Conservation (phyloP, 305 asterid species). For the Plantago coronopus region DNA sequence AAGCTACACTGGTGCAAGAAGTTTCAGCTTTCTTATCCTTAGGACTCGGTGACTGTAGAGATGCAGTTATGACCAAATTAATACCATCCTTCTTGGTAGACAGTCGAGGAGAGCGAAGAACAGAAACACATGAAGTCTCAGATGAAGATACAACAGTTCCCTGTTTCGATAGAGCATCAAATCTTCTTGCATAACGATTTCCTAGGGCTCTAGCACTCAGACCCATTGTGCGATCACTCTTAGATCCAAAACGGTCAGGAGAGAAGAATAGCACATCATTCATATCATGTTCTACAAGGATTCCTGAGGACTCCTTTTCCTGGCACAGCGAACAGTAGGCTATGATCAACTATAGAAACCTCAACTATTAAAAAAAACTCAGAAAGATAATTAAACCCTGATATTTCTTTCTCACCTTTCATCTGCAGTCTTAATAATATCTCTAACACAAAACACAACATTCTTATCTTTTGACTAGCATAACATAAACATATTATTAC, state of each 20-base stretch:
- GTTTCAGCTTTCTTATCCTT: constrained; percentile 44
- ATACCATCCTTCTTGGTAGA: constrained; percentile 39
- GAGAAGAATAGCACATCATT: constrained; percentile 55
- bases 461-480: background rate
- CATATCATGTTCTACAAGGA: constrained; percentile 54
- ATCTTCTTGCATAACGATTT: constrained; percentile 36
- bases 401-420: background rate
- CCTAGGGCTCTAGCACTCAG: constrained; percentile 42
- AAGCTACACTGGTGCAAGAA: constrained; percentile 45
- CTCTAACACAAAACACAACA: background rate
- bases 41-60: constrained; percentile 42
- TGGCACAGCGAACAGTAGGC: constrained; percentile 29
- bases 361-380: background rate
- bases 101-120: constrained; percentile 49
- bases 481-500: too few relatives aligned
- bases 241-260: constrained; percentile 53
- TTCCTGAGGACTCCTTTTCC: constrained; percentile 48
- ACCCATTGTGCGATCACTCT: constrained; percentile 38
- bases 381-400: constrained; percentile 3
- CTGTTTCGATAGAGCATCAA: constrained; percentile 38
- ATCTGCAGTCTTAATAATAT: background rate
- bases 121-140: constrained; percentile 41
- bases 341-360: constrained; percentile 15
- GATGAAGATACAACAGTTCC: constrained; percentile 36
- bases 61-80: constrained; percentile 42